Base-by-base conservation (phyloP, 352 stramenopile genomes). In the Peronospora farinosa region DNA sequence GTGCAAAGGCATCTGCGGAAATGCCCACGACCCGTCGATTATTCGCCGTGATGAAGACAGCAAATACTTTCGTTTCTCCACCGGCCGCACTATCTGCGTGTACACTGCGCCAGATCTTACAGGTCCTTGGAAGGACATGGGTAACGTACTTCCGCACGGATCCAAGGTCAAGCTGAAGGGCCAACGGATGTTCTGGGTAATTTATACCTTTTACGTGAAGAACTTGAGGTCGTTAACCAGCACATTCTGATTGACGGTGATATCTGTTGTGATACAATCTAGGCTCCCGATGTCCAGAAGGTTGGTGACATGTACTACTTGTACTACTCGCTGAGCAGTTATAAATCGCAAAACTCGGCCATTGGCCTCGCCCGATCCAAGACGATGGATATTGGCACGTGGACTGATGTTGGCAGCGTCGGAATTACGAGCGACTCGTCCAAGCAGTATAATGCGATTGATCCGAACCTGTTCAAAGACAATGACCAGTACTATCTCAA, bases 31-130 rank as follows among this genome's bases (percentile, higher is more conserved):
- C 37, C 57, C 57, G 2, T 62, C 52, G 12, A 58, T 66, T 28
- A 66, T 63, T 30, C 57, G 57, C 44, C 46, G 52, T 16, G 40
- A 33, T 4, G 8, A 31, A 31, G 57, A 65, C 19, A 52, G 57
- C 40, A 65, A 51, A 1, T 65, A 65, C 57, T 65, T 65, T 44
- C 57, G 51, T 2, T 65, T 65, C 37, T 65, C 57, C 4, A 65
- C 57, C 7, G 57, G 57, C 0, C 46, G 52, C 23, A 52, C 45
- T 4, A 54, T 65, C 12, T 51, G 51, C 15, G 40, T 62, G 10
- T 52, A 62, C 30, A 54, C 52, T 8, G 57, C 57, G 7, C 46
- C 46, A 0, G 25, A 54, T 16, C 19, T 66, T 5, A 50, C 15
- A 2, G 47, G 57, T 3, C 57, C 57, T 19, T 66, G 57, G 57